Evolutionary conservation across 108 stramenopile species (phyloP).

Genomic region (Ochromonas danica): DNA sequence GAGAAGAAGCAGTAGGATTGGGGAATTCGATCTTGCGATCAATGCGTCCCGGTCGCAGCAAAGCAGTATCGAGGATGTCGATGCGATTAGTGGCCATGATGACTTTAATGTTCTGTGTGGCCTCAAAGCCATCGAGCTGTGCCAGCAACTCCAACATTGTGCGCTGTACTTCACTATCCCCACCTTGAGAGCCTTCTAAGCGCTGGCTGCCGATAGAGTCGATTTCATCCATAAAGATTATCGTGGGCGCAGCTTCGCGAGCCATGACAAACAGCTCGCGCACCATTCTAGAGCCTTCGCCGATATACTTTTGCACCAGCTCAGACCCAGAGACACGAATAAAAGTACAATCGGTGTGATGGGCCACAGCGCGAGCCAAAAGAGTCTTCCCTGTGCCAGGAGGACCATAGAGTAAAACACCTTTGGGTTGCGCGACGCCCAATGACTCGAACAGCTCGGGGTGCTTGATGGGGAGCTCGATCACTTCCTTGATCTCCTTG

Average conservation of each 20-base stretch:
- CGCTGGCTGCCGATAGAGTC: conserved; percentile 91
- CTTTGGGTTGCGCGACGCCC: conserved; percentile 93
- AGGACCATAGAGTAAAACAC: conserved; percentile 95
- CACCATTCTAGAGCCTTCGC: conserved; percentile 99
- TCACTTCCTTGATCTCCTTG: conserved; percentile 99
- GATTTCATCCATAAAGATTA: conserved; percentile 99
- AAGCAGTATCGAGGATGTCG: conserved; percentile 91
- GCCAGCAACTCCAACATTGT: conserved; percentile 99
- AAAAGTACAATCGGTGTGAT: conserved; percentile 99
- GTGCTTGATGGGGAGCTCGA: conserved; percentile 99
- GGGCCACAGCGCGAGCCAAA: conserved; percentile 96
- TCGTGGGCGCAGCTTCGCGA: conserved; percentile 93
- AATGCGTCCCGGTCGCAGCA: conserved; percentile 88
- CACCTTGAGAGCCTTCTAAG: conserved; percentile 72
- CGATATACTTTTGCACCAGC: conserved; percentile 99
- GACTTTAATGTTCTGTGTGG: conserved; percentile 97
- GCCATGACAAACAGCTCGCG: conserved; percentile 99
- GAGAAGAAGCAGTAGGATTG: conserved; percentile 80
- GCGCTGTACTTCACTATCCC: conserved; percentile 96
- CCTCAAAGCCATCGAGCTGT: conserved; percentile 99
- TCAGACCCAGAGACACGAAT: conserved; percentile 98
- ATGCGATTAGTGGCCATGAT: conserved; percentile 97
- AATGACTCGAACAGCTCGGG: conserved; percentile 96
- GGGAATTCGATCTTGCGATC: conserved; percentile 97
- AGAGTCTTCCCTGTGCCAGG: conserved; percentile 99